Percentiles rank a stretch among this genome's conserved stretches.
These are phyloP conservation scores for Cladosporium sp. DNA, from an alignment of 2,329 filamentous ascomycete genomes.

Conservation along the genomic window DNA sequence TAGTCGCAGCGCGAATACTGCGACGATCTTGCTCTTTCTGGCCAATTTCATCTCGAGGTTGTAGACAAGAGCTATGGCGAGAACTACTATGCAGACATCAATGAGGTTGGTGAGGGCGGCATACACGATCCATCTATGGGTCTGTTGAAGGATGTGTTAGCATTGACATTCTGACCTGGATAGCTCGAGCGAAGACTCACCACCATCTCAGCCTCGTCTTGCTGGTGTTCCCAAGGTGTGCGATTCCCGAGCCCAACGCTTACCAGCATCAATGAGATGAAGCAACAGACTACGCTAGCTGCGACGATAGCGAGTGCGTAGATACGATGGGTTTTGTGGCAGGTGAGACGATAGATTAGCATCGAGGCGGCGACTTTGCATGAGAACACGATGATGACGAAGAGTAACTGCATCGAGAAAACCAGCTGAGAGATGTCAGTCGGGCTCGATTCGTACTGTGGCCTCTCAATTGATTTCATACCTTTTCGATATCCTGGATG, in stretches of 20 bases:
- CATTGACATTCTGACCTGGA: not conserved
- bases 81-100: not conserved
- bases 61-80: not conserved
- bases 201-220: not conserved
- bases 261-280: not conserved
- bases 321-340: not conserved
- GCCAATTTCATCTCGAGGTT: constrained; percentile 1
- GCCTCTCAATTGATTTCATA: not conserved
- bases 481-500: not conserved
- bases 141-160: not conserved
- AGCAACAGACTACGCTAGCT: not conserved
- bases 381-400: not conserved
- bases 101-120: not conserved
- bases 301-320: not conserved
- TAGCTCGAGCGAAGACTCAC: not conserved
- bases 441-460: too few relatives aligned
- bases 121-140: constrained; percentile 1
- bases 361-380: constrained; percentile 12
- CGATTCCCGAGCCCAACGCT: not conserved
- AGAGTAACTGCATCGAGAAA: not conserved
- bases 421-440: not conserved
- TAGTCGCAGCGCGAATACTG: constrained; percentile 5
- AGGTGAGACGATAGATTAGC: constrained; percentile 9
- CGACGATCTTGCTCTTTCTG: constrained; percentile 3
- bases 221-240: not conserved